Conservation (phyloP, 208 protist genomes). For the Naegleria gruberi region DNA sequence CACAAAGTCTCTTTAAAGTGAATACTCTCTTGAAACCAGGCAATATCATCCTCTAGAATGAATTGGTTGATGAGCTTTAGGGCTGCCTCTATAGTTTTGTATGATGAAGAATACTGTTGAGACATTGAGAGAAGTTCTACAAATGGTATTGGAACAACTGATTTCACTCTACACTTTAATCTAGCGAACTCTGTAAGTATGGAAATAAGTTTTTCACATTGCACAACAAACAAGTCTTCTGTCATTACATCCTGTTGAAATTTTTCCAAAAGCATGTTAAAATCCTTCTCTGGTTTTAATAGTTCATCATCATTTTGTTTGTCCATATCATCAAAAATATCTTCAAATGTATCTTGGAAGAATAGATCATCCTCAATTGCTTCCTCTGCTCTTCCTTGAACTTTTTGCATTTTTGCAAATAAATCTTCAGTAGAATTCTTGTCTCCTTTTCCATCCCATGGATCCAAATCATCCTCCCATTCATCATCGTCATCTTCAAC, state of each 20-base stretch:
- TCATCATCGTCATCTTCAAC: neutral
- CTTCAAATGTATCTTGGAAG: neutral
- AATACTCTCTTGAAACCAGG: constrained; percentile 40
- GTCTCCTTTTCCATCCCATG: neutral
- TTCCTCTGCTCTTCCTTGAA: neutral
- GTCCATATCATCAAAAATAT: neutral
- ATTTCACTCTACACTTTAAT: constrained; percentile 7
- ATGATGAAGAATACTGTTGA: constrained; percentile 41
- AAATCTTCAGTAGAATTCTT: neutral
- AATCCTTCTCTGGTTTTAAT: neutral
- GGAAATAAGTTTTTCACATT: neutral
- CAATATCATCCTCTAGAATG: constrained; percentile 36
- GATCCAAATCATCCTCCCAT: neutral
- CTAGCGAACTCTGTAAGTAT: neutral
- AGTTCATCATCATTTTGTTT: neutral
- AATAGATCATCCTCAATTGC: neutral
- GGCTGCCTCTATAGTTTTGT: constrained; percentile 18
- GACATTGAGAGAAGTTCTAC: neutral
- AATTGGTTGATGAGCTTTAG: constrained; percentile 32
- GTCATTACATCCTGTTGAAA: neutral
- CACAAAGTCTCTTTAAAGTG: constrained; percentile 56
- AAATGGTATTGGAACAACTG: neutral
- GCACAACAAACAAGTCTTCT: neutral
- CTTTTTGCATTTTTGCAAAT: neutral
- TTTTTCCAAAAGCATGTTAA: neutral